Evolutionary conservation across 169 alveolate species (phyloP), one percentile per base, ranked within the genome.

Genomic region (Toxoplasma gondii): DNA sequence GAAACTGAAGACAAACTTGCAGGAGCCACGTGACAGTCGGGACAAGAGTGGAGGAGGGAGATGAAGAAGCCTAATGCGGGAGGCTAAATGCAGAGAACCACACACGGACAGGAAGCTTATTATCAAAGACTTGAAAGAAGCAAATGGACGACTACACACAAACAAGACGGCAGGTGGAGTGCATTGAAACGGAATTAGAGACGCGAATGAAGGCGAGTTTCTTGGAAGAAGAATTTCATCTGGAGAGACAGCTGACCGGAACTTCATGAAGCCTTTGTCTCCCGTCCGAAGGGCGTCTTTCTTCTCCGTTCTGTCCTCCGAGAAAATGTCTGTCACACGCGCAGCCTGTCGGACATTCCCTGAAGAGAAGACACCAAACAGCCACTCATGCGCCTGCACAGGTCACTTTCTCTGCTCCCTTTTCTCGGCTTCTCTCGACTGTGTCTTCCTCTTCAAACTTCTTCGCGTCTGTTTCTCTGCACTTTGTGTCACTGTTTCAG

Each of bases 281-380:
- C 98, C 97, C 81, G 97, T 96, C 81, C 98, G 92, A 90, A 98
- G 80, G 31, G 92, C 92, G 58, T 96, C 98, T 70, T 95, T 95
- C 41, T 90, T 83, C 95, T 97, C 34, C 29, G 74, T 64, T 16
- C 74, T 4, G 74, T 64, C 74, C 1, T 64, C 74, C 29, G 74
- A 16, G 29, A 64, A 64, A 64, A 64, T 64, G 34, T 64, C 74
- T 4, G n/a, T 22, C 74, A 64, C 74, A 31, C 74, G 74, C n/a
- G 74, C 74, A 12, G 74, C 31, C n/a, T 64, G 74, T 31, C 74
- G 24, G 1, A 64, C 74, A 64, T 64, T 64, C 74, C 74, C 74
- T 64, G 74, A 64, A 64, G 74, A 22, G 34, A 64, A 64, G 5
- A 64, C 74, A 31, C n/a, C 74, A 1, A 64, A 64, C 12, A 12